Percentiles rank a stretch among this genome's conserved stretches.
Conservation (phyloP, 345 rosid genomes). For the Cardamine chenopodiifolia region DNA sequence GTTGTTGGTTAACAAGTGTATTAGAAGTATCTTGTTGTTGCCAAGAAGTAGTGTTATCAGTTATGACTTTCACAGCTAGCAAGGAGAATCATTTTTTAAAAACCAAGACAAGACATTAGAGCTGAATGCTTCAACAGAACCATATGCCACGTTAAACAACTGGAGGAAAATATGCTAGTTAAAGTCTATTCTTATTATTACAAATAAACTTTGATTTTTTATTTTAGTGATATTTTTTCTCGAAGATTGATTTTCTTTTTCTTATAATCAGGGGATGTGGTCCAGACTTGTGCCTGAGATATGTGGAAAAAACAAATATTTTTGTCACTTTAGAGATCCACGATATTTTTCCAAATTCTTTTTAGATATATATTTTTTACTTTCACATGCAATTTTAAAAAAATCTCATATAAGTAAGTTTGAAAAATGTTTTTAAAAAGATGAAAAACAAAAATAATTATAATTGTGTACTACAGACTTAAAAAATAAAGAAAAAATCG, state of each 20-base stretch:
- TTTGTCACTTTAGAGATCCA: background rate
- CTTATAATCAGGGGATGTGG: background rate
- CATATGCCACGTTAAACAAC: slow-evolving; percentile 5
- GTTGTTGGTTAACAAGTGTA: background rate
- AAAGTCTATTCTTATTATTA: too few relatives aligned
- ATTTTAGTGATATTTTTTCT: too few relatives aligned
- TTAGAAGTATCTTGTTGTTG: background rate
- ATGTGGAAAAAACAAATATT: background rate
- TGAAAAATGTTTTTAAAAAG: too few relatives aligned
- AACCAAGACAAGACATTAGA: background rate
- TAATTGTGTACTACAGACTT: too few relatives aligned
- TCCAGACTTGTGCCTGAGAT: background rate
- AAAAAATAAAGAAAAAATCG: too few relatives aligned
- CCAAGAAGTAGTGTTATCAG: background rate
- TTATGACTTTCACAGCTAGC: slow-evolving; percentile 7
- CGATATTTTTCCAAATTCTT: too few relatives aligned
- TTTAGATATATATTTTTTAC: too few relatives aligned
- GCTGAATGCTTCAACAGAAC: background rate
- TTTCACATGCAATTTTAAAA: too few relatives aligned
- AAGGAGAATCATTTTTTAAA: slow-evolving; percentile 7
- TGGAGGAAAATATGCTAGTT: background rate
- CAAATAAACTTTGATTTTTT: too few relatives aligned
- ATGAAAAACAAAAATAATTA: background rate
- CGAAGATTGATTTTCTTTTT: too few relatives aligned
- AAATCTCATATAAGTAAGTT: background rate